Conservation (phyloP, 768 basidiomycete genomes). For the Tulasnella sp. region DNA sequence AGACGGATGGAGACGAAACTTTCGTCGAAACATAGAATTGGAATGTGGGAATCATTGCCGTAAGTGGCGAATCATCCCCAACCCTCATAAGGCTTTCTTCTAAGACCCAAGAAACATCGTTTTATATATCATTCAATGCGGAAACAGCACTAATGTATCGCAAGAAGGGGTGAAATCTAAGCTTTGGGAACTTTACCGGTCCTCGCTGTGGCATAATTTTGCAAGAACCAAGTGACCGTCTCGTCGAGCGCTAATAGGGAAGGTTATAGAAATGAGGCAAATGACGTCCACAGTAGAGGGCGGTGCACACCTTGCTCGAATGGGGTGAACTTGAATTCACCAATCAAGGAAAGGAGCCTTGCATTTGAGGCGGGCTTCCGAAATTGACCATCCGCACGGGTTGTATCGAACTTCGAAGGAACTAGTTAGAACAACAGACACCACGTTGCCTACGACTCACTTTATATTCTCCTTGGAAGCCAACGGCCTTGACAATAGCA, state of each 20-base stretch:
- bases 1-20: too few relatives aligned
- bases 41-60: too few relatives aligned
- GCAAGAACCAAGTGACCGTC: conserved; percentile 77
- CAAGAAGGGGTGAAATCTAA: too few relatives aligned
- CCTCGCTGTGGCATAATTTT: conserved; percentile 64
- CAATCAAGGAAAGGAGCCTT: conserved; percentile 65
- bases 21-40: too few relatives aligned
- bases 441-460: conserved; percentile 32
- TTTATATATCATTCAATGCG: too few relatives aligned
- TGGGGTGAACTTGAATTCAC: conserved; percentile 78
- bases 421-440: background rate
- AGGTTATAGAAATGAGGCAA: background rate
- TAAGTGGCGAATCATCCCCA: too few relatives aligned
- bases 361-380: conserved; percentile 92
- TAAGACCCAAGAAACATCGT: too few relatives aligned
- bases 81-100: too few relatives aligned
- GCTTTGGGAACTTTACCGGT: conserved; percentile 33
- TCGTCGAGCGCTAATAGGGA: conserved; percentile 48
- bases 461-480: conserved; percentile 62
- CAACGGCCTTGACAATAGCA: conserved; percentile 75
- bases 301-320: conserved; percentile 57
- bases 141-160: too few relatives aligned
- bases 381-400: conserved; percentile 76
- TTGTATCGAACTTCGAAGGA: conserved; percentile 9
- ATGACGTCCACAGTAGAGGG: background rate